phyloP scores from a whole-genome alignment of 345 rosid species.

The Iberis pinnata region DNA sequence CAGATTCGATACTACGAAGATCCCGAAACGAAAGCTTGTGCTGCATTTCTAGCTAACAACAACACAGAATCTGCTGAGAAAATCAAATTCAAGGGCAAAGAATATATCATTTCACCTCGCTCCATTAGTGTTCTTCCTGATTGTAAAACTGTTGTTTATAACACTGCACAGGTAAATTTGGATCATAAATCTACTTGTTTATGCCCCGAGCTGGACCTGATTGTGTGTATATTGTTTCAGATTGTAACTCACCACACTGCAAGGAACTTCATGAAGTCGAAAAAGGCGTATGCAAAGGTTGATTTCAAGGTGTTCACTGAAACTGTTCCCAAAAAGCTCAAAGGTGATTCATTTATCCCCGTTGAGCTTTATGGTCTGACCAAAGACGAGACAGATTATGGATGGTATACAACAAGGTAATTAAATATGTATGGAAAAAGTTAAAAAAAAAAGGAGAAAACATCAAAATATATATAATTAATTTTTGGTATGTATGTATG shows the following conservation, averaged over 20 bases:
- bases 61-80: conserved; percentile 33
- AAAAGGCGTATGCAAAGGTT: conserved; percentile 43
- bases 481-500: not conserved
- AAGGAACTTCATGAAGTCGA: conserved; percentile 49
- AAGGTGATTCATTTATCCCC: conserved; percentile 23
- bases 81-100: conserved; percentile 45
- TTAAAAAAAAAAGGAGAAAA: too few species aligned
- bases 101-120: conserved; percentile 46
- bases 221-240: conserved; percentile 36
- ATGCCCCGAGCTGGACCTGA: too few species aligned
- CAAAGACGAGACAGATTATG: conserved; percentile 67
- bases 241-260: conserved; percentile 62
- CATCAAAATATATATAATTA: too few species aligned
- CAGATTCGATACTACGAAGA: conserved; percentile 59
- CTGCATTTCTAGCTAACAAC: conserved; percentile 83
- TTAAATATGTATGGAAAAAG: too few species aligned
- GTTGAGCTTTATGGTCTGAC: conserved; percentile 56
- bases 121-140: conserved; percentile 90
- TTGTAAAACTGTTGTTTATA: conserved; percentile 71
- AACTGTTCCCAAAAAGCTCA: conserved; percentile 34
- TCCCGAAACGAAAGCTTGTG: conserved; percentile 46
- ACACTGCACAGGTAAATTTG: conserved; percentile 31
- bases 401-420: conserved; percentile 63
- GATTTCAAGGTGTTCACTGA: conserved; percentile 52
- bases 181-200: not conserved